Percentiles rank a stretch among this genome's conserved stretches.
phyloP scores from a whole-genome alignment of 176 grass and related monocot genomes.

The Lolium rigidum region DNA sequence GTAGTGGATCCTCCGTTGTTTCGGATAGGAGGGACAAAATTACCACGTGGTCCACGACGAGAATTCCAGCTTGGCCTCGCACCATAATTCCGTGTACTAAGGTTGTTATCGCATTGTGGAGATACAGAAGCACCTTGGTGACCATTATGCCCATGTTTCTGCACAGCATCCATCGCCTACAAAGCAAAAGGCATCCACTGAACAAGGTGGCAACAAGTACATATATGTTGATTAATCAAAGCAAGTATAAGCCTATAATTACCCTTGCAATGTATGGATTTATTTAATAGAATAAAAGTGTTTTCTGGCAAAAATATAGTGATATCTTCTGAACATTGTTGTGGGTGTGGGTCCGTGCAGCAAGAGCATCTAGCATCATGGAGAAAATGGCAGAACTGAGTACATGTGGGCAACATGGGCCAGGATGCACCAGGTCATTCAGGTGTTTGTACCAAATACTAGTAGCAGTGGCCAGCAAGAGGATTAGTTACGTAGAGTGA shows the following conservation, averaged over 20 bases:
- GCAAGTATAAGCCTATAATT: background rate
- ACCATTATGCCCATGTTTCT: conserved; percentile 57
- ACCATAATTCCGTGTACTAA: conserved; percentile 65
- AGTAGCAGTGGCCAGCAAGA: background rate
- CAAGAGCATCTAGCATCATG: conserved; percentile 16
- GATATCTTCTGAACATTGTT: background rate
- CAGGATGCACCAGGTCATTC: background rate
- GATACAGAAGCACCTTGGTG: conserved; percentile 66
- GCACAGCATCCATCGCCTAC: conserved; percentile 70
- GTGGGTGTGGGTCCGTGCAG: background rate
- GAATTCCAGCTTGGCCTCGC: conserved; percentile 71
- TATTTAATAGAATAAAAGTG: conserved; percentile 23
- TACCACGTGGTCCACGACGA: conserved; percentile 81
- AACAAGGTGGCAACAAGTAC: conserved; percentile 15
- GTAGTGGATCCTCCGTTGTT: conserved; percentile 65
- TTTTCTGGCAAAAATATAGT: background rate
- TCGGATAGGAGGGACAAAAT: conserved; percentile 96
- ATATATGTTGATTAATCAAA: conserved; percentile 20
- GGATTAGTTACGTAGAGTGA: background rate
- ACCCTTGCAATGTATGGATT: conserved; percentile 4
- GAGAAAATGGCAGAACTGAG: background rate
- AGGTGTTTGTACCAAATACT: background rate
- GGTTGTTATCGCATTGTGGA: conserved; percentile 71
- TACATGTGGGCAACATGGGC: background rate
- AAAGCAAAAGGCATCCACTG: conserved; percentile 11